Conservation (phyloP, 2,329 filamentous ascomycete species). For the Bipolaris oryzae region DNA sequence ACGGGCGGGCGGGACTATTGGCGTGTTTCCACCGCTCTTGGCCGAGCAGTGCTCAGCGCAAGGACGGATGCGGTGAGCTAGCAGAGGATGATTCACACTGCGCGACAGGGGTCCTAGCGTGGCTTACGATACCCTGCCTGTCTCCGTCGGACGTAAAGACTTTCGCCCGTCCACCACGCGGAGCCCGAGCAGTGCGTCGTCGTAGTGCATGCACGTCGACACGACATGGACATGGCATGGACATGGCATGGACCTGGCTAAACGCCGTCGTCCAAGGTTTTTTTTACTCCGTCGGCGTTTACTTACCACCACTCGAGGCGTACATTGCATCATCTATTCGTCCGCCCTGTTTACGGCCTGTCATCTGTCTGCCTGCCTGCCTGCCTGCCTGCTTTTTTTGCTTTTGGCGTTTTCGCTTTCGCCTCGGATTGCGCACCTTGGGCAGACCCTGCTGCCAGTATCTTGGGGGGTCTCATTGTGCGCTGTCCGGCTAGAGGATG, state of each 20-base stretch:
- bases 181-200: slow-evolving; percentile 14
- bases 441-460: slow-evolving; percentile 1
- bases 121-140: slow-evolving; percentile 13
- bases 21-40: slow-evolving; percentile 37
- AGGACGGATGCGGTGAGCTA: slow-evolving; percentile 25
- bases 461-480: neutral
- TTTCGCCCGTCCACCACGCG: slow-evolving; percentile 19
- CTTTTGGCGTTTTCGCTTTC: slow-evolving; percentile 8
- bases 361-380: neutral
- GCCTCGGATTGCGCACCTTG: neutral
- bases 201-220: neutral
- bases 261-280: slow-evolving; percentile 5
- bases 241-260: neutral
- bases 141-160: slow-evolving; percentile 13
- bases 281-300: slow-evolving; percentile 22
- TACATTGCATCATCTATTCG: slow-evolving; percentile 25
- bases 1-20: slow-evolving; percentile 37
- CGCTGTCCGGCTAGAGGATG: slow-evolving; percentile 15
- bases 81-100: slow-evolving; percentile 30
- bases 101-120: slow-evolving; percentile 23
- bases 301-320: slow-evolving; percentile 18
- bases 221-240: neutral
- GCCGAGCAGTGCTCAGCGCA: slow-evolving; percentile 17
- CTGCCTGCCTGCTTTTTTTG: neutral
- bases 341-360: neutral